Evolutionary conservation across 768 basidiomycete species (phyloP), one percentile per base, ranked within the genome.

Genomic region (Leccinellum luteum): DNA sequence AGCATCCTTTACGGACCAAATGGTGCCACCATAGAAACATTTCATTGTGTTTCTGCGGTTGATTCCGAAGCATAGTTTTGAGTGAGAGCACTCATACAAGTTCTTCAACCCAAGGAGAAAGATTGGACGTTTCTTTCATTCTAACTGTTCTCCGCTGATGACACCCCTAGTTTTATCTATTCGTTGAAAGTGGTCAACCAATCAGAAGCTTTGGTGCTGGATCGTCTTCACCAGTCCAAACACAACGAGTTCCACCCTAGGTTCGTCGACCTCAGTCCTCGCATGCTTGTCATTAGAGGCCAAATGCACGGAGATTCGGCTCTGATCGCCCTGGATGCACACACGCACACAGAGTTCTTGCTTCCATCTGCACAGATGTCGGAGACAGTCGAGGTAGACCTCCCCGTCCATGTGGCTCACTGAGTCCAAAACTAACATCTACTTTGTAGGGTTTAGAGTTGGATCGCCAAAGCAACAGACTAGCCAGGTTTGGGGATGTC

Each of bases 301-400:
- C 38, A 4, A 9, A 3, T 14, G 12, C 15, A 19, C 14, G 4
- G 21, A 1, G 52, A 45, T 38, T 31, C 31, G 45, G 14, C 27
- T 55, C 13, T 57, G 8, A 9, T 66, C 13, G 57, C 44, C 35
- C 17, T 66, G 38, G 65, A 66, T 10, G 62, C 66, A 23, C 51
- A 61, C 10, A 27, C 65, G 9, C 48, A 51, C 15, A 60, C 41
- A 7, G 48, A 34, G 7, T 32, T 61, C n/a, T 6, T 41, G 1
- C 35, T 60, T 30, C 50, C 58, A 19, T 23, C 58, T n/a, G 21
- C 5, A 2, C 2, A 27, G 6, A 8, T 1, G 12, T 43, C 8
- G 50, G 44, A 53, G 27, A n/a, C 51, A 23, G n/a, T n/a, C 6
- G 45, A 49, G 45, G 66, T 66, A 19, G 8, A 28, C 9, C 25